Evolutionary conservation across 805 yeast genomes (phyloP).

Genomic region (Starmera caribaea): DNA sequence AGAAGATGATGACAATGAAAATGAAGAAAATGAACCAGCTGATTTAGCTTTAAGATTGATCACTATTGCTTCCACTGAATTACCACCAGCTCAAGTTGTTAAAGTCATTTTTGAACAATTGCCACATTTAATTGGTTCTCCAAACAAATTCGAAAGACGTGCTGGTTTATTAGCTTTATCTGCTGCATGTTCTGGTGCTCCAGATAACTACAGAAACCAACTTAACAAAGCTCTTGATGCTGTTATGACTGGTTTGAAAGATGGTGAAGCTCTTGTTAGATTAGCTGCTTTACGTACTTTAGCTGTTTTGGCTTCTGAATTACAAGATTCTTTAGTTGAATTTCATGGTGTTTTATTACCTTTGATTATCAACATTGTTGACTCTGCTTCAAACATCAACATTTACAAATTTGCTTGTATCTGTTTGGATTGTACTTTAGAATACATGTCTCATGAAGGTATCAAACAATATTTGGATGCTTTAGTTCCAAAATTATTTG

Average conservation of each 20-base stretch:
- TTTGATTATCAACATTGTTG: constrained; percentile 77
- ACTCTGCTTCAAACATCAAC: constrained; percentile 70
- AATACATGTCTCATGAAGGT: constrained; percentile 82
- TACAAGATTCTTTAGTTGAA: constrained; percentile 77
- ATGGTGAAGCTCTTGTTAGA: constrained; percentile 62
- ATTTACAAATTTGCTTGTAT: constrained; percentile 86
- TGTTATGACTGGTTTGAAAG: constrained; percentile 69
- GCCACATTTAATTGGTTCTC: constrained; percentile 45
- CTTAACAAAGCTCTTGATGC: constrained; percentile 64
- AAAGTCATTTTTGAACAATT: constrained; percentile 64
- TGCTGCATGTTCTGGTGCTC: constrained; percentile 84
- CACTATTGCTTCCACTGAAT: constrained; percentile 66
- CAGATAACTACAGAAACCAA: constrained; percentile 78
- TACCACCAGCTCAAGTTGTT: constrained; percentile 91
- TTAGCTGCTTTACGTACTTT: constrained; percentile 81
- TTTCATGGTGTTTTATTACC: constrained; percentile 80
- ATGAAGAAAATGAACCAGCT: constrained; percentile 79
- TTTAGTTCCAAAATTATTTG: constrained; percentile 80
- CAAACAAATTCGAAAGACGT: constrained; percentile 73
- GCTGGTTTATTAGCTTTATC: constrained; percentile 79
- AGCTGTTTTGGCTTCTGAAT: constrained; percentile 67
- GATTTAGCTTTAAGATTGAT: constrained; percentile 72
- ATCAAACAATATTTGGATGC: constrained; percentile 77
- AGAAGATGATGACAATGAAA: constrained; percentile 86
- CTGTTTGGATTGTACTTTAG: constrained; percentile 79